These are phyloP conservation scores for Chaetomiaceae sp. DNA, from an alignment of 2,329 filamentous ascomycete genomes.

Conservation along the genomic window DNA sequence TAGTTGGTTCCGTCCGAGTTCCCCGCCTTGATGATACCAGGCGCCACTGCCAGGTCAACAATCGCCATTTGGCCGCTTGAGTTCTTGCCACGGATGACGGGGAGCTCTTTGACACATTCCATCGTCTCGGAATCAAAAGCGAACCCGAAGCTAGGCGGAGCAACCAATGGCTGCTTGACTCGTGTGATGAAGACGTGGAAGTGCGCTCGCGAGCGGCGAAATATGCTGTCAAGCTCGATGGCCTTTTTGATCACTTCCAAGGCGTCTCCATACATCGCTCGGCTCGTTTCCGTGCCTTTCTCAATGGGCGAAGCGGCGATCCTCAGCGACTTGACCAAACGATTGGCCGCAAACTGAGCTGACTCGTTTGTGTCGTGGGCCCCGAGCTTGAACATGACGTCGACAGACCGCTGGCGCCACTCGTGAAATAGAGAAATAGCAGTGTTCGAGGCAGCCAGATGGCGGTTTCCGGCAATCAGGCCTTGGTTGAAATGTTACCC, in stretches of 20 bases:
- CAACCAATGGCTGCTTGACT: background rate
- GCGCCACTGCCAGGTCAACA: slow-evolving; percentile 9
- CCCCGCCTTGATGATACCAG: slow-evolving; percentile 13
- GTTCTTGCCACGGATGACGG: background rate
- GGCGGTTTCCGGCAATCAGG: background rate
- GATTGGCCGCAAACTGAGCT: background rate
- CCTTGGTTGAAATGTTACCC: background rate
- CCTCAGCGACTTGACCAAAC: background rate
- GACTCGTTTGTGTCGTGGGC: background rate
- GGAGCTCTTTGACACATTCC: background rate
- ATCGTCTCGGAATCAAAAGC: slow-evolving; percentile 9
- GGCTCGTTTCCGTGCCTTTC: background rate
- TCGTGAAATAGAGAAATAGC: slow-evolving; percentile 6
- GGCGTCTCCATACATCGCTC: background rate
- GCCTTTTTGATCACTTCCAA: slow-evolving; percentile 1
- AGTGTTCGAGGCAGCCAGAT: too few species aligned
- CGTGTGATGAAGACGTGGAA: slow-evolving; percentile 13
- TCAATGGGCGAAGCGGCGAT: background rate
- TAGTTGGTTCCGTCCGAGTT: slow-evolving; percentile 12
- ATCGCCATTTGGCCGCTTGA: too few species aligned
- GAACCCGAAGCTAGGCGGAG: slow-evolving; percentile 3
- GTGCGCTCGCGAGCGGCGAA: slow-evolving; percentile 10
- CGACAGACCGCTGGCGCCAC: slow-evolving; percentile 11
- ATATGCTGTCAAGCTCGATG: slow-evolving; percentile 4
- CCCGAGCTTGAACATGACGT: slow-evolving; percentile 1